Percentiles rank a stretch among this genome's conserved stretches.
Conservation (phyloP, 208 protist genomes). For the Trypanosoma rangeli region DNA sequence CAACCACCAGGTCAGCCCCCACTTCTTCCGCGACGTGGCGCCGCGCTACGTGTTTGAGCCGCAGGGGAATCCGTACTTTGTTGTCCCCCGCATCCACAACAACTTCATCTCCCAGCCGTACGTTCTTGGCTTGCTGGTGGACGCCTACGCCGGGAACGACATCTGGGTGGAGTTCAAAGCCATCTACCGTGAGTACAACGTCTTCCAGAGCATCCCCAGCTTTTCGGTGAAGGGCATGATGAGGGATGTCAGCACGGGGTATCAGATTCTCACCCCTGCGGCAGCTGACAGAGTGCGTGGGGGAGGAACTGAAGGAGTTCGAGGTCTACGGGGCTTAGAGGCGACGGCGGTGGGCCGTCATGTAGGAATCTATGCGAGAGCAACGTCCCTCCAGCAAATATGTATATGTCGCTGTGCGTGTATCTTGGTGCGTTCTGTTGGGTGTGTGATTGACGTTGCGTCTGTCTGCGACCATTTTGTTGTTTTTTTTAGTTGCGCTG, state of each 20-base stretch:
- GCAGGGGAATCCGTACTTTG: slow-evolving; percentile 71
- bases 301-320: slow-evolving; percentile 59
- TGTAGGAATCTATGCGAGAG: neutral
- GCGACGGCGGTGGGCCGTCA: neutral
- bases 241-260: slow-evolving; percentile 58
- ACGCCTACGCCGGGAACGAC: slow-evolving; percentile 74
- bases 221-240: slow-evolving; percentile 50
- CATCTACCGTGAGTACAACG: slow-evolving; percentile 54
- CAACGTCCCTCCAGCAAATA: neutral
- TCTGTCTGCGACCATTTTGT: no score
- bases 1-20: slow-evolving; percentile 71
- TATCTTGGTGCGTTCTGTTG: no score
- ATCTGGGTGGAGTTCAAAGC: slow-evolving; percentile 73
- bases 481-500: no score
- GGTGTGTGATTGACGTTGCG: no score
- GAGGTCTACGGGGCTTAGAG: slow-evolving; percentile 40
- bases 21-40: slow-evolving; percentile 75
- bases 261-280: slow-evolving; percentile 72
- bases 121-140: slow-evolving; percentile 63
- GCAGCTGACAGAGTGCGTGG: slow-evolving; percentile 57
- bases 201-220: slow-evolving; percentile 79
- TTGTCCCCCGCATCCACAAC: slow-evolving; percentile 75
- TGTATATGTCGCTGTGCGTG: no score
- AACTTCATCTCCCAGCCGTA: slow-evolving; percentile 50
- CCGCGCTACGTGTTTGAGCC: slow-evolving; percentile 68